Evolutionary conservation across 768 basidiomycete genomes (phyloP), one percentile per base, ranked within the genome.

Genomic region (Strobilomyces confusus): DNA sequence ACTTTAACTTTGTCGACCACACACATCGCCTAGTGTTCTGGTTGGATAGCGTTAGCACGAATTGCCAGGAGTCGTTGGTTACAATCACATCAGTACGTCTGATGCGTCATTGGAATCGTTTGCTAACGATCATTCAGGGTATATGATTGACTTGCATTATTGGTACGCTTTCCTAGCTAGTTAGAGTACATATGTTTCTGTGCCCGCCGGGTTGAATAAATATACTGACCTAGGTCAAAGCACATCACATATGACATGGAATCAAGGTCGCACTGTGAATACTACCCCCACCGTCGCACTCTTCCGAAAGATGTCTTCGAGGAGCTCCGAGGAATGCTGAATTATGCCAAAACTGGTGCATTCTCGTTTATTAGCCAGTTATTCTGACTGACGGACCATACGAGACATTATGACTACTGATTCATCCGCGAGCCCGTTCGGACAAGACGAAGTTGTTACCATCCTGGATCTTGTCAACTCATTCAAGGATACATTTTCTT

Each of bases 1-100:
- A 47, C 37, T 23, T 20, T 59, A 5, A 61, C 33, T 61, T 61
- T 34, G 60, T 55, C 17, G 61, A 61, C 47, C 61, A 61, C 32
- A 40, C 17, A 7, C 9, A 58, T 20, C 56, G 33, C 25, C 60
- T 61, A 36, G 49, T 62, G 13, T 63, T 63, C 22, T 61, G 60
- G 60, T 19, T 61, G 15, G 43, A 58, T 3, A 6, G 14, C 3
- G 29, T 62, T 0, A 29, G 14, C 12, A 20, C 34, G 19, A 36
- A 30, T 17, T 61, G 43, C 60, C 45, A 30, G 61, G 51, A 22
- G 17, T 55, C n/a, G 43, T 13, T 19, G 36, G 44, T 26, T 38
- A 20, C 17, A 47, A 22, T 14, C 59, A 60, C 11, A 58, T 60
- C 40, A 59, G 61, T 63, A 47, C 5, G 61, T 51, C 5, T 8